Conservation (phyloP, 768 basidiomycete genomes). For the Termitomyces sp. region DNA sequence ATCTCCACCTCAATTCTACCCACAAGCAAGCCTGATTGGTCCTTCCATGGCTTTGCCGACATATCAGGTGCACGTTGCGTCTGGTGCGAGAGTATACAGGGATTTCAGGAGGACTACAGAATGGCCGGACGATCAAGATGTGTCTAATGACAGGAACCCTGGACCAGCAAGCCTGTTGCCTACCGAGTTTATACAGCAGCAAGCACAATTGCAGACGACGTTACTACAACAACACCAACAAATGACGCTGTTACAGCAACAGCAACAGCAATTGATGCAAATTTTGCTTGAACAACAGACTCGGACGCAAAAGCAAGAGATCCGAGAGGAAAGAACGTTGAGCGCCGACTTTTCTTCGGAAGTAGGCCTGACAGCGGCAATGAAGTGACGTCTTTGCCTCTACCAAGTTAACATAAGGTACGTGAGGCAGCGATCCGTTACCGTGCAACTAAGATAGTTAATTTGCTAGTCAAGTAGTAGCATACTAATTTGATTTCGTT, state of each 20-base stretch:
- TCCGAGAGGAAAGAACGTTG: not conserved
- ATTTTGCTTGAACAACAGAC: not conserved
- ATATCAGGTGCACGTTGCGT: not conserved
- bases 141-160: not conserved
- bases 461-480: not conserved
- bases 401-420: no score
- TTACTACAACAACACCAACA: not conserved
- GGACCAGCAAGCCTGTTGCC: not conserved
- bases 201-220: not conserved
- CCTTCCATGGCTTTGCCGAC: not conserved
- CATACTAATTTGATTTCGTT: not conserved
- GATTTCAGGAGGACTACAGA: not conserved
- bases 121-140: not conserved
- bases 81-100: not conserved
- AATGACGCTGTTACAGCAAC: not conserved
- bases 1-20: not conserved
- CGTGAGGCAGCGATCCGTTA: no score
- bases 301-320: not conserved
- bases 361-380: not conserved
- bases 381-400: not conserved
- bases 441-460: not conserved
- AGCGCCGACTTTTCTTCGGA: not conserved
- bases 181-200: not conserved
- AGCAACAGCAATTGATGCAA: not conserved
- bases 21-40: not conserved